Percentiles rank a stretch among this genome's conserved stretches.
phyloP scores from a whole-genome alignment of 805 yeast genomes.

The Kluyveromyces wickerhamii region DNA sequence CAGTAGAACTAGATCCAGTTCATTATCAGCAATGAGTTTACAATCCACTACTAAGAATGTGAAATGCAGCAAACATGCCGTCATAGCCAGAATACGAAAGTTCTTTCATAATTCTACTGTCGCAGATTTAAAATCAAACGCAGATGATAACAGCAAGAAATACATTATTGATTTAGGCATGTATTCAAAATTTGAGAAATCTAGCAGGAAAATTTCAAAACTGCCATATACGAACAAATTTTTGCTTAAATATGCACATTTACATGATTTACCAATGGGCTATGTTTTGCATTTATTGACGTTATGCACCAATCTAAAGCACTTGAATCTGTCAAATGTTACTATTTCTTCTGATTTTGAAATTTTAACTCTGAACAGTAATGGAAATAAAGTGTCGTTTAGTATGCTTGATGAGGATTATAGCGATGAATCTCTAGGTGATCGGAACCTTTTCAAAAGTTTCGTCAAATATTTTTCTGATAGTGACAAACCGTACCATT shows the following conservation, averaged over 20 bases:
- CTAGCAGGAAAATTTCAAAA: neutral
- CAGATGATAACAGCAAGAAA: neutral
- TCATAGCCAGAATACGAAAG: neutral
- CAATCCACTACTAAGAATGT: neutral
- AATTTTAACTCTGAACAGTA: slow-evolving; percentile 7
- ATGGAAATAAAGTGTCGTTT: neutral
- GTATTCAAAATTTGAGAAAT: neutral
- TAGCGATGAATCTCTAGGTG: neutral
- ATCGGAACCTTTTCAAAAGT: neutral
- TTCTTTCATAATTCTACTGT: neutral
- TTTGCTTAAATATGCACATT: slow-evolving; percentile 50
- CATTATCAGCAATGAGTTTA: neutral
- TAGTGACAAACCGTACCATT: slow-evolving; percentile 1
- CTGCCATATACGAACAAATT: slow-evolving; percentile 54
- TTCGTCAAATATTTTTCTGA: slow-evolving; percentile 3
- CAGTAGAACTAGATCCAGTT: neutral
- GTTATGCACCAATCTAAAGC: slow-evolving; percentile 54
- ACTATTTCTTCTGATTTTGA: slow-evolving; percentile 63
- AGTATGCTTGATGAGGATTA: neutral
- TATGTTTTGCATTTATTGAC: slow-evolving; percentile 58
- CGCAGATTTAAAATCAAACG: too few relatives aligned
- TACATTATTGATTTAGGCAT: too few relatives aligned
- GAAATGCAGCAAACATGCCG: neutral
- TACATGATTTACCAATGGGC: slow-evolving; percentile 78
- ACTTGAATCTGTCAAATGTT: slow-evolving; percentile 51